phyloP scores from a whole-genome alignment of 345 rosid species.

The Adansonia digitata region DNA sequence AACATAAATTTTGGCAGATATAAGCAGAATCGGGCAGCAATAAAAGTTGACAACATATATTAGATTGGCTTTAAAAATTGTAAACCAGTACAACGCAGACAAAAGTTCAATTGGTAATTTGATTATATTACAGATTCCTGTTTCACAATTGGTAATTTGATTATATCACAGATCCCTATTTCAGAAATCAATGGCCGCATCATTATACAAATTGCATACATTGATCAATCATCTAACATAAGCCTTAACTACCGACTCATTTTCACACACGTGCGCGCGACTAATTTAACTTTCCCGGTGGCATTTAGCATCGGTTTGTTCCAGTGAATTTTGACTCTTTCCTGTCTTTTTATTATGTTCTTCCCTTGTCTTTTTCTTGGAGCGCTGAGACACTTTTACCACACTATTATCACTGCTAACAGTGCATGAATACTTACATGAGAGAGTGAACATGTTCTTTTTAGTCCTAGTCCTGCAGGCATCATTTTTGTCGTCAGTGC shows the following conservation, averaged over 20 bases:
- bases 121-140: background rate
- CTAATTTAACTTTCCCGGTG: background rate
- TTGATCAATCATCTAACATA: background rate
- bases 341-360: background rate
- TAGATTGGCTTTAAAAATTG: too few species aligned
- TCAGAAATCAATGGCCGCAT: background rate
- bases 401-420: slow-evolving; percentile 16
- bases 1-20: too few species aligned
- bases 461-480: background rate
- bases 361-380: background rate
- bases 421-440: slow-evolving; percentile 21
- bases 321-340: background rate
- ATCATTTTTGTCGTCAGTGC: background rate
- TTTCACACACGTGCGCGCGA: background rate
- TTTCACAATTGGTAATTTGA: background rate
- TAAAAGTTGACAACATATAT: too few species aligned
- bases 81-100: background rate
- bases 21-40: too few species aligned
- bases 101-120: background rate
- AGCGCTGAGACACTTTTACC: slow-evolving; percentile 10
- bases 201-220: background rate
- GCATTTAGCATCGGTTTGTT: background rate
- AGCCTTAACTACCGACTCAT: background rate
- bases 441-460: background rate
- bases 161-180: background rate